Conservation (phyloP, 1,284 basidiomycete species). For the Schizopora paradoxa region DNA sequence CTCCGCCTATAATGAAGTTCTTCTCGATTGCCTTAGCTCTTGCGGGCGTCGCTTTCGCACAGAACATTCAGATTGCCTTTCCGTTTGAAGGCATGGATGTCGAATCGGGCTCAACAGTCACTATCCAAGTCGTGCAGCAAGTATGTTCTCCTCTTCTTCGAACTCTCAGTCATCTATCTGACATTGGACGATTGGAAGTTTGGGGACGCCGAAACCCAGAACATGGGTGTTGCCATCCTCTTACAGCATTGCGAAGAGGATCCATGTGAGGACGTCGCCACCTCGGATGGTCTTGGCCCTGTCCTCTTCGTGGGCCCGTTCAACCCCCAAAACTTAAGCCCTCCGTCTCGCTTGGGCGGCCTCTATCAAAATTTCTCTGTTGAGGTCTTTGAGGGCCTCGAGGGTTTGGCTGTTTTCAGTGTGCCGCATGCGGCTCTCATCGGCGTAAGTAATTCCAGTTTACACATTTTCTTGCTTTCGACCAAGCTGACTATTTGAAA, state of each 20-base stretch:
- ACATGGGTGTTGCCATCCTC: constrained; percentile 41
- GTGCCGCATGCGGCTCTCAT: constrained; percentile 41
- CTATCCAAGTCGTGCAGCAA: constrained; percentile 39
- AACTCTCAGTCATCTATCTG: constrained; percentile 5
- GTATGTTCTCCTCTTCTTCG: constrained; percentile 29
- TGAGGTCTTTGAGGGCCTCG: constrained; percentile 31
- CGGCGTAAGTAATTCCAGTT: constrained; percentile 33
- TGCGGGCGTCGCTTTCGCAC: constrained; percentile 30
- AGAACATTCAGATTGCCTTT: constrained; percentile 34
- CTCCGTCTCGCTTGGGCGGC: constrained; percentile 29
- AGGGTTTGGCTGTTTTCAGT: constrained; percentile 33
- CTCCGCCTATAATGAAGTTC: constrained; percentile 6
- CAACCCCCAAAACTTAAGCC: constrained; percentile 35
- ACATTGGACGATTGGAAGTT: constrained; percentile 9
- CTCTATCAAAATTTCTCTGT: constrained; percentile 46
- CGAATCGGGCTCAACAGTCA: constrained; percentile 32
- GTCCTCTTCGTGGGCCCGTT: constrained; percentile 43
- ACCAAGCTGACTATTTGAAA: background rate
- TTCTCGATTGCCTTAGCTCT: constrained; percentile 7
- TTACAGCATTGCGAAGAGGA: constrained; percentile 31
- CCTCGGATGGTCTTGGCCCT: constrained; percentile 33
- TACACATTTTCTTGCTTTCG: no score
- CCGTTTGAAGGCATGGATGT: constrained; percentile 33
- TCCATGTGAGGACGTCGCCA: constrained; percentile 27
- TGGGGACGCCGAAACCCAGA: constrained; percentile 36